phyloP scores from a whole-genome alignment of 768 basidiomycete species.

The Lactarius quietus region DNA sequence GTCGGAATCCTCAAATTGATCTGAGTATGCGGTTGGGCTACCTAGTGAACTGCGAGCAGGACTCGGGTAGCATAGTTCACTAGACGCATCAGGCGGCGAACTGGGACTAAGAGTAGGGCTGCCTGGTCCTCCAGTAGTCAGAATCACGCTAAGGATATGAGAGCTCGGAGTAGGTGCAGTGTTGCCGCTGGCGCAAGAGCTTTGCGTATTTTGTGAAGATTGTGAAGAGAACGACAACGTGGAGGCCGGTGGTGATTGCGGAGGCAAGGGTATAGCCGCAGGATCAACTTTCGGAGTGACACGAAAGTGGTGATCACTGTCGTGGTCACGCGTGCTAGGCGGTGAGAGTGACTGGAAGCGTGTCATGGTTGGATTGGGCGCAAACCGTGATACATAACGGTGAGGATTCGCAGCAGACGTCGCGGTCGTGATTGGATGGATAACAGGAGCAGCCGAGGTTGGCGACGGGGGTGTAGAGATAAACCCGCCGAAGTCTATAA shows the following conservation, averaged over 20 bases:
- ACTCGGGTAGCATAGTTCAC: slow-evolving; percentile 9
- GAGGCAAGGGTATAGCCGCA: slow-evolving; percentile 54
- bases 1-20: slow-evolving; percentile 36
- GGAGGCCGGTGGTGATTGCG: slow-evolving; percentile 69
- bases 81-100: slow-evolving; percentile 4
- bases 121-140: neutral
- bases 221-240: slow-evolving; percentile 72
- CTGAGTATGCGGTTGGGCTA: neutral
- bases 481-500: slow-evolving; percentile 33
- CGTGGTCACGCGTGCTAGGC: slow-evolving; percentile 29
- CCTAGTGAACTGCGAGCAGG: slow-evolving; percentile 7
- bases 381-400: slow-evolving; percentile 32
- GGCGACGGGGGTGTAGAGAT: slow-evolving; percentile 24
- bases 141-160: slow-evolving; percentile 34
- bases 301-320: slow-evolving; percentile 34
- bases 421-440: slow-evolving; percentile 55
- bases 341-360: slow-evolving; percentile 26
- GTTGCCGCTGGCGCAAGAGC: slow-evolving; percentile 39
- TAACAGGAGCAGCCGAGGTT: slow-evolving; percentile 11
- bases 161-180: slow-evolving; percentile 42
- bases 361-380: slow-evolving; percentile 18
- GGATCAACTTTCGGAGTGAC: slow-evolving; percentile 48
- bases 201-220: slow-evolving; percentile 42
- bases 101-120: neutral
- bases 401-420: slow-evolving; percentile 57